Conservation (phyloP, 2,329 filamentous ascomycete genomes). For the Taxawa tesnikishii region DNA sequence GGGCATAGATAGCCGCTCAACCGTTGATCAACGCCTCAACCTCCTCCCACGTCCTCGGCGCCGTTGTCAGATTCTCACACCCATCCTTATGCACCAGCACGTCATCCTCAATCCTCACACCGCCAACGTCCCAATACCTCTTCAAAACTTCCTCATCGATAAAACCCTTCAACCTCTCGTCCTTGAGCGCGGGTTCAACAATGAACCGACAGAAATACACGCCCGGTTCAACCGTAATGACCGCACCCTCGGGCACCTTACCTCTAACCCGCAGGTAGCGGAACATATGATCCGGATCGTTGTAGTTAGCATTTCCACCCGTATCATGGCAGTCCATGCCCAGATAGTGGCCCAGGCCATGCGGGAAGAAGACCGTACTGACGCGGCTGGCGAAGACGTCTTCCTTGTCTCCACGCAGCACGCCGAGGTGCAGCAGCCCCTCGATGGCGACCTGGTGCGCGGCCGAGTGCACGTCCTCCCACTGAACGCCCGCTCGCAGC, state of each 20-base stretch:
- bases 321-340: constrained; percentile 41
- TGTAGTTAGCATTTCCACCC: constrained; percentile 36
- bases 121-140: constrained; percentile 66
- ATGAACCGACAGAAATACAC: constrained; percentile 67
- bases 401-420: constrained; percentile 53
- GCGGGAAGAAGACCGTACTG: constrained; percentile 38
- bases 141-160: constrained; percentile 55
- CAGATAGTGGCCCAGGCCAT: constrained; percentile 38
- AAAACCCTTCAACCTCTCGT: constrained; percentile 46
- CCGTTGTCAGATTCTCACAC: constrained; percentile 75
- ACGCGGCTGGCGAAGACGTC: constrained; percentile 32
- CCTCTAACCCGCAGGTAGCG: constrained; percentile 73
- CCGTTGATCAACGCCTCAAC: constrained; percentile 12
- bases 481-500: constrained; percentile 61
- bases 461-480: constrained; percentile 69
- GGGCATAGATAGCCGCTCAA: constrained; percentile 1
- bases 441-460: constrained; percentile 75
- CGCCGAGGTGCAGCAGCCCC: constrained; percentile 62
- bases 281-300: constrained; percentile 73
- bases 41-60: constrained; percentile 43
- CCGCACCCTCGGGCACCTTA: constrained; percentile 60
- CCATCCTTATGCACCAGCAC: constrained; percentile 68
- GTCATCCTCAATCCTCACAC: constrained; percentile 84
- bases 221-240: constrained; percentile 92
- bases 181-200: constrained; percentile 56